Evolutionary conservation across 164 flowering plant genomes (phyloP).

Genomic region (Cinnamomum chago): DNA sequence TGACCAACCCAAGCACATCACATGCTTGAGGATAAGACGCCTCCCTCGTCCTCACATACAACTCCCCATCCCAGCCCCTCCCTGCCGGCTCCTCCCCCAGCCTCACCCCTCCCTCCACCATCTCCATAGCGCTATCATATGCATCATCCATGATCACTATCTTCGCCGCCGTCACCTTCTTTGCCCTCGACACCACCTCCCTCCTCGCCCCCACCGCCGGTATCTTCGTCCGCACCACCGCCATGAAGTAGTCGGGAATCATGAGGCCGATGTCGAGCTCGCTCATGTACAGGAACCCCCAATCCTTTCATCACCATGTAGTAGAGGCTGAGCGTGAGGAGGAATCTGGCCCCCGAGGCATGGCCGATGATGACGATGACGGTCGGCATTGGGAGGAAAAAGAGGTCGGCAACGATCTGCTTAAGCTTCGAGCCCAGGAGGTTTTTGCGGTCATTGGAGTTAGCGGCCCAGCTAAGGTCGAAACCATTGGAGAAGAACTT

Average conservation of each 20-base stretch:
- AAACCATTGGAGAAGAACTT: too few species aligned
- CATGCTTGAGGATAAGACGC: slow-evolving; percentile 24
- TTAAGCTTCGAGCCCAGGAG: slow-evolving; percentile 20
- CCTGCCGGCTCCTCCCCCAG: slow-evolving; percentile 46
- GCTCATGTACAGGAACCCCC: slow-evolving; percentile 79
- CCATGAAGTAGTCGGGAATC: slow-evolving; percentile 19
- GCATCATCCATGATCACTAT: slow-evolving; percentile 52
- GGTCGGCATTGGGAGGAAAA: slow-evolving; percentile 77
- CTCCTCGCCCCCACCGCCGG: slow-evolving; percentile 30
- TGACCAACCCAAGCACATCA: too few species aligned
- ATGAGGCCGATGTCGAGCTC: slow-evolving; percentile 56
- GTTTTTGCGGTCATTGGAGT: slow-evolving; percentile 12
- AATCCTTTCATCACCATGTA: slow-evolving; percentile 65
- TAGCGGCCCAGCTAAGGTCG: slow-evolving; percentile 52
- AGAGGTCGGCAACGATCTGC: slow-evolving; percentile 38
- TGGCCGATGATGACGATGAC: slow-evolving; percentile 81
- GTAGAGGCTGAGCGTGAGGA: slow-evolving; percentile 67
- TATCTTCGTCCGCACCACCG: slow-evolving; percentile 38
- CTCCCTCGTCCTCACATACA: slow-evolving; percentile 49
- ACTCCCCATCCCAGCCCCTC: slow-evolving; percentile 59
- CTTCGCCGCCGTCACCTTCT: slow-evolving; percentile 48
- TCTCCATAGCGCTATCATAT: slow-evolving; percentile 43
- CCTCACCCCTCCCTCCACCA: slow-evolving; percentile 43
- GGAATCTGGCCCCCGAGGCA: slow-evolving; percentile 70
- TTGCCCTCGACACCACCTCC: slow-evolving; percentile 38